Conservation (phyloP, 345 rosid species). For the rapeseed (Brassica napus) region Da-Ae NC_063452.1:55462501-55463000, state of each 20-base stretch:
- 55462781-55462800: background rate
- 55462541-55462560: background rate
- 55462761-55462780: background rate
- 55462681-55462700: background rate
- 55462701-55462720: background rate
- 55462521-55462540: conserved; percentile 29
- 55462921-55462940: conserved; percentile 12
- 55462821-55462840: background rate
- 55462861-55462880: conserved; percentile 3
- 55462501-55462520: background rate
- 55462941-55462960: background rate
- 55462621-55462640: background rate
- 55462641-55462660: background rate
- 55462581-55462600: background rate
- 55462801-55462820: background rate
- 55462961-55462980: background rate
- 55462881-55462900: conserved; percentile 30
- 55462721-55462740: no score
- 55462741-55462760: no score
- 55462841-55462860: background rate
- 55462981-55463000: no score
- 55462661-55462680: background rate
- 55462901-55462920: conserved; percentile 5
- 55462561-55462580: background rate
- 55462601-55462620: conserved; percentile 18